A percentile compares a stretch with the other conserved stretches of the same genome.
phyloP scores from a whole-genome alignment of 108 stramenopile genomes.

The Pelagomonas calceolata region DNA sequence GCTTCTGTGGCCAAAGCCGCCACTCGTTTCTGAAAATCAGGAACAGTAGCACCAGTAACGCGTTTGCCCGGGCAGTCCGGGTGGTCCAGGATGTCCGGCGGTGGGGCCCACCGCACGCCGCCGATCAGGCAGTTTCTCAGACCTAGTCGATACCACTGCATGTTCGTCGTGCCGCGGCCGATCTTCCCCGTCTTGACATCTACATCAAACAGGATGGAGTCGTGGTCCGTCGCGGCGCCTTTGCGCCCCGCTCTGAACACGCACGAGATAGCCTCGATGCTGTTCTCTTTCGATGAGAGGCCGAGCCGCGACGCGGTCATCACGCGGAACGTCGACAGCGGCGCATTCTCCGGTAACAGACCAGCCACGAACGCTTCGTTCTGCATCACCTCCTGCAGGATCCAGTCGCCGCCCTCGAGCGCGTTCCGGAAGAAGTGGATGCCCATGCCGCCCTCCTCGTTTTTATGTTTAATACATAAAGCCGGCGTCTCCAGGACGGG shows the following conservation, averaged over 20 bases:
- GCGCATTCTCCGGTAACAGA: constrained; percentile 76
- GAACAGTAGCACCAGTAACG: constrained; percentile 31
- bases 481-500: constrained; percentile 67
- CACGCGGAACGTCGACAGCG: constrained; percentile 93
- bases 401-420: constrained; percentile 87
- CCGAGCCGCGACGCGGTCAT: constrained; percentile 63
- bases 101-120: constrained; percentile 22
- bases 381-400: constrained; percentile 70
- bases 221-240: constrained; percentile 85
- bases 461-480: constrained; percentile 88
- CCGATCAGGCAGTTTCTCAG: constrained; percentile 12
- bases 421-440: constrained; percentile 90
- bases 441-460: constrained; percentile 95
- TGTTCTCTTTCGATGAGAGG: background rate
- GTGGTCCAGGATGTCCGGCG: constrained; percentile 25
- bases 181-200: constrained; percentile 70
- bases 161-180: constrained; percentile 81
- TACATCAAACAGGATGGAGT: constrained; percentile 87
- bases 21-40: constrained; percentile 21
- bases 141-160: constrained; percentile 90
- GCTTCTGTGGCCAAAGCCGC: constrained; percentile 25
- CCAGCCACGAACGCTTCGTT: constrained; percentile 33
- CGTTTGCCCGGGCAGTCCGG: constrained; percentile 31
- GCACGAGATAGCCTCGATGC: constrained; percentile 67
- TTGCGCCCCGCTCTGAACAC: constrained; percentile 87